Evolutionary conservation across 2,329 filamentous ascomycete species (phyloP).

Genomic region (Arthrinium phaeospermum): DNA sequence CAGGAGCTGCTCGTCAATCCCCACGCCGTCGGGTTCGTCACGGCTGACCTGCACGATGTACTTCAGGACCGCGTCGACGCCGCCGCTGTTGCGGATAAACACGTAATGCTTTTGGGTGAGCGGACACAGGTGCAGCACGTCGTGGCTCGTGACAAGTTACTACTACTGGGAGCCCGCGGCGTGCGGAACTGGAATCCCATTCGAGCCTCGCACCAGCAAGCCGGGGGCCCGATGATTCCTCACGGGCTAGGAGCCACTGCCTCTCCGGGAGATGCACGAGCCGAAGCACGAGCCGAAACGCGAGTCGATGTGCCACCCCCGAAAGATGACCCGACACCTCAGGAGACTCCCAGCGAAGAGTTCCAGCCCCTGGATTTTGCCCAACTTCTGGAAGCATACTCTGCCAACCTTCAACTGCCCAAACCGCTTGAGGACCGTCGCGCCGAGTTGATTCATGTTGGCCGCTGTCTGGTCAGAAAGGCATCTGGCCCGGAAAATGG

Average conservation of each 20-base stretch:
- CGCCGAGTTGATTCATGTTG: background rate
- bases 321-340: background rate
- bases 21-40: conserved; percentile 34
- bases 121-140: conserved; percentile 34
- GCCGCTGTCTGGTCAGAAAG: background rate
- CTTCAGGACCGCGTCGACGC: conserved; percentile 29
- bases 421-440: background rate
- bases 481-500: background rate
- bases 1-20: conserved; percentile 37
- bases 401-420: background rate
- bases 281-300: conserved; percentile 22
- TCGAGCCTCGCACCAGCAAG: conserved; percentile 22
- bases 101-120: conserved; percentile 40
- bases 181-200: conserved; percentile 36
- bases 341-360: background rate
- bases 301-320: background rate
- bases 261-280: conserved; percentile 30
- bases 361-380: background rate
- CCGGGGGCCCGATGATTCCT: background rate
- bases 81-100: conserved; percentile 31
- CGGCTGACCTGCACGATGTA: conserved; percentile 31
- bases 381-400: background rate
- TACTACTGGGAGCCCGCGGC: conserved; percentile 36
- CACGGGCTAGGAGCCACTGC: conserved; percentile 30
- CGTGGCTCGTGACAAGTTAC: conserved; percentile 35